A percentile compares a stretch with the other conserved stretches of the same genome.
These are phyloP conservation scores for Phyllosticta ampelicida DNA, from an alignment of 2,329 filamentous ascomycete genomes.

Conservation along the genomic window DNA sequence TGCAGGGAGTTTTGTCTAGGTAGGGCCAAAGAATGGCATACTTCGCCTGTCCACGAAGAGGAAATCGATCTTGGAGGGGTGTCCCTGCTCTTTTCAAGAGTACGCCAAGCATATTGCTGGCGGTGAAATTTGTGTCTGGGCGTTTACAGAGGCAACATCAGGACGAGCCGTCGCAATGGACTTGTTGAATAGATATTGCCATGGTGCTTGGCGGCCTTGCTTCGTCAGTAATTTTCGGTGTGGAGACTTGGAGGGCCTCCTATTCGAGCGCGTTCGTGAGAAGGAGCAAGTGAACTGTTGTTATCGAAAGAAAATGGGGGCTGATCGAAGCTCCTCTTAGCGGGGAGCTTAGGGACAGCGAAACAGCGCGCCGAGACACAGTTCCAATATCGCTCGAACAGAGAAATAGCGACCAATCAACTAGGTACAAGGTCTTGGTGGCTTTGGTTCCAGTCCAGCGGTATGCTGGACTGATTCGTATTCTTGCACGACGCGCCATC, in stretches of 20 bases:
- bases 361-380: too few species aligned
- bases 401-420: background rate
- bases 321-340: too few species aligned
- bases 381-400: too few species aligned
- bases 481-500: background rate
- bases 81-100: background rate
- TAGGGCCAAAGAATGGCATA: background rate
- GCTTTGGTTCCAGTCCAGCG: background rate
- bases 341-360: background rate
- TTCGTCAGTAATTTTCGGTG: background rate
- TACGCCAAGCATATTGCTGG: background rate
- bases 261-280: too few species aligned
- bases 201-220: background rate
- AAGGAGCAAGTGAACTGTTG: too few species aligned
- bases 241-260: background rate
- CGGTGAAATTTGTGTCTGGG: background rate
- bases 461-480: background rate
- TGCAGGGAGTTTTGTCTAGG: background rate
- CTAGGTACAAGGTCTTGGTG: background rate
- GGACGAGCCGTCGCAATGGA: background rate
- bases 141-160: background rate
- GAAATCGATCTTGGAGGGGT: background rate
- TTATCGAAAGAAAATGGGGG: too few species aligned
- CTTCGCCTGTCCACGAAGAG: background rate
- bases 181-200: background rate